Evolutionary conservation across 352 stramenopile species (phyloP), one percentile per base, ranked within the genome.

Genomic region (Phytopythium sindhum): DNA sequence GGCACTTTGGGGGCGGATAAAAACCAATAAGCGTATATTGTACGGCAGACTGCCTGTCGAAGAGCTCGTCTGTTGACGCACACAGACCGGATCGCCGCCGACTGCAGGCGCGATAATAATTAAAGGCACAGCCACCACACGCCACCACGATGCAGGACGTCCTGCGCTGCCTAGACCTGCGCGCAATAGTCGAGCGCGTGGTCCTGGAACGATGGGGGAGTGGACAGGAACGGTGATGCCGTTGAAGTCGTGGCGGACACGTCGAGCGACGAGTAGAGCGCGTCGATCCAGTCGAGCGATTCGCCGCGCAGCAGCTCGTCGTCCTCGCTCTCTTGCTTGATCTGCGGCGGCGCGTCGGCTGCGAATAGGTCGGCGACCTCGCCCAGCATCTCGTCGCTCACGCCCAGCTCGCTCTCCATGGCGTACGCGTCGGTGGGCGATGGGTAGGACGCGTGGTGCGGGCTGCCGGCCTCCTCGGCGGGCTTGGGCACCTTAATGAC

Each of bases 201-300:
- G 61, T 79, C 68, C 26, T 61, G 52, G 47, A 75, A 78, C 10
- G 60, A 73, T 31, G 69, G 59, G 4, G 45, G 24, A 9, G 6
- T 8, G 47, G 26, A 28, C 14, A 35, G 12, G 24, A 28, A 54
- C 4, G 31, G 31, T 8, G 24, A 37, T 1, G 24, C 24, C 23
- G n/a, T n/a, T n/a, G n/a, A n/a, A n/a, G n/a, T n/a, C n/a, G n/a
- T n/a, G n/a, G 67, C 55, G n/a, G 50, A 39, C 41, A 70, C 54
- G 42, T 80, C 67, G 44, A 85, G 70, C 28, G 76, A 82, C 57
- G 74, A 81, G 65, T 78, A 85, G 42, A 85, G 68, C 54, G 62
- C 68, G 52, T 85, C 77, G n/a, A 85, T 65, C 77, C 77, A 85
- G 60, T 85, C 77, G 14, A 84, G 59, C 19, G 73, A 81, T 12